Evolutionary conservation across 768 basidiomycete genomes (phyloP), one percentile per base, ranked within the genome.

Genomic region (Pisolithus microcarpus): DNA sequence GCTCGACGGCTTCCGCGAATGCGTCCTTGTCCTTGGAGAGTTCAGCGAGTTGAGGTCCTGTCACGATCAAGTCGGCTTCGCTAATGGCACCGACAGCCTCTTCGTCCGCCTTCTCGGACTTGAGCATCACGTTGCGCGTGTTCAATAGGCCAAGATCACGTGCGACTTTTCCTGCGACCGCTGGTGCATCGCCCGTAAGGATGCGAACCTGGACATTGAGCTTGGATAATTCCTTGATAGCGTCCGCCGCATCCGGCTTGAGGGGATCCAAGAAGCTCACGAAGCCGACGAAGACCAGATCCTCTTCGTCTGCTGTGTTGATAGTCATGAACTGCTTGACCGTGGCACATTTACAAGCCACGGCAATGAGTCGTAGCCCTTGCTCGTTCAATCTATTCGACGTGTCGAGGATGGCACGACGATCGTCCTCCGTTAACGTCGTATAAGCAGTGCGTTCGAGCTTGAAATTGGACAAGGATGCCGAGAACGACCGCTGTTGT

Each of bases 91-190:
- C 43, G 6, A 46, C 31, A 10, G 42, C 62, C 23, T 55, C 62
- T 50, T 66, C 65, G 49, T 62, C 65, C 30, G 62, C 66, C 49
- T 64, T 68, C 7, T 34, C 50, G 9, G 49, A 50, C 23, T 18
- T 24, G 26, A 53, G 48, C 9, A 54, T 48, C 24, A 58, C 48
- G 39, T 65, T 65, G 48, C 56, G 4, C 26, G 56, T 18, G 30
- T 53, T 50, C 45, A 71, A 61, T 46, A 69, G 58, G 10, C 68
- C 68, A 39, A 69, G 62, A 39, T 70, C 68, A 36, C 66, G 70
- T 10, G 68, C 70, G 36, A 70, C 70, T 53, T 69, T 70, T 47
- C 66, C 66, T 37, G 68, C 68, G 4, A 70, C 66, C 2, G 68
- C 63, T 18, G 69, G 63, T 23, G 51, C 59, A 43, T 69, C 68